A percentile compares a stretch with the other conserved stretches of the same genome.
Evolutionary conservation across 2,329 filamentous ascomycete species (phyloP).

Genomic region (Fusarium kyushuense): DNA sequence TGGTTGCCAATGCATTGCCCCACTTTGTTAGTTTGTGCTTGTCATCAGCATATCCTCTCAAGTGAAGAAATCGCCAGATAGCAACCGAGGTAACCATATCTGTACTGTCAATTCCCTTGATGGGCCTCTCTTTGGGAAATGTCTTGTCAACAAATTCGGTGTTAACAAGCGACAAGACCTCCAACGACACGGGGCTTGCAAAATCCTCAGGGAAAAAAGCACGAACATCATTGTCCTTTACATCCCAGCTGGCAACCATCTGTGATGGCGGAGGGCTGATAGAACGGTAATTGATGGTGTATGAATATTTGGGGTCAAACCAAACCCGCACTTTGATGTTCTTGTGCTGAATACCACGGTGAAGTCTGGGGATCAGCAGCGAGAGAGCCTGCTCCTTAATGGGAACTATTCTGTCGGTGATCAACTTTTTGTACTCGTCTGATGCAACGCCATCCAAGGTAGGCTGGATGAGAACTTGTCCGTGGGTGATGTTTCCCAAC

Average conservation of each 20-base stretch:
- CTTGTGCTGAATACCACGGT: constrained; percentile 86
- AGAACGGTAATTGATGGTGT: constrained; percentile 73
- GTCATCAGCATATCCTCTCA: constrained; percentile 85
- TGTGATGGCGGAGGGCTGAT: constrained; percentile 62
- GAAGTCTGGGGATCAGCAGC: constrained; percentile 81
- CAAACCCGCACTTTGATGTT: constrained; percentile 83
- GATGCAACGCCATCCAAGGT: constrained; percentile 87
- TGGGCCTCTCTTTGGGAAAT: constrained; percentile 68
- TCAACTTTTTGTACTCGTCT: constrained; percentile 82
- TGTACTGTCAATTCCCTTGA: constrained; percentile 70
- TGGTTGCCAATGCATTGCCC: constrained; percentile 82
- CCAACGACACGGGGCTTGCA: constrained; percentile 62
- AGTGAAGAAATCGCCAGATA: constrained; percentile 89
- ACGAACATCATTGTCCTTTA: constrained; percentile 70
- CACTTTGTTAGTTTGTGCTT: constrained; percentile 84
- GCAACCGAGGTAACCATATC: constrained; percentile 79
- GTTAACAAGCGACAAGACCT: constrained; percentile 76
- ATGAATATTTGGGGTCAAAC: constrained; percentile 79
- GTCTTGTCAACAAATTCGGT: constrained; percentile 77
- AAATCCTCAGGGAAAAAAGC: constrained; percentile 60
- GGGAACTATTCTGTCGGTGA: constrained; percentile 78
- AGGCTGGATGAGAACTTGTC: constrained; percentile 81
- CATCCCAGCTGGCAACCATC: constrained; percentile 74
- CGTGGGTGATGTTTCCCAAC: constrained; percentile 84
- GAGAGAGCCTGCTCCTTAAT: constrained; percentile 82